phyloP scores from a whole-genome alignment of 371 early-diverging fungal genomes.

The Chytridiales sp. region DNA sequence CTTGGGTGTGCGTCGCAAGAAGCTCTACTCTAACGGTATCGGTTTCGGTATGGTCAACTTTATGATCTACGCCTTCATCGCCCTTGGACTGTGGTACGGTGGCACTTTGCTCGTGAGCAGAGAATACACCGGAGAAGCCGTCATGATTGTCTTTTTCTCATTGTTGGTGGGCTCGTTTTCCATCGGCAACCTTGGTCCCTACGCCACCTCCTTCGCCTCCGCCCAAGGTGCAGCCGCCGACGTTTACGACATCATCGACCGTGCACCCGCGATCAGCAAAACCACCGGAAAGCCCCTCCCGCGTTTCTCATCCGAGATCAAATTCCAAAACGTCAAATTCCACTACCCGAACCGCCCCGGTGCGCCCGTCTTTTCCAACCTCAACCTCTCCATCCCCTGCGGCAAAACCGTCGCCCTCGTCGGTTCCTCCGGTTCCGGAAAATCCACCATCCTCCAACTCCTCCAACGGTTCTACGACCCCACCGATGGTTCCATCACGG shows the following conservation, averaged over 20 bases:
- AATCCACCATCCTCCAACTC: constrained; percentile 51
- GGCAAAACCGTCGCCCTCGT: constrained; percentile 58
- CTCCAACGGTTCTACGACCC: constrained; percentile 67
- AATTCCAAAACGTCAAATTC: constrained; percentile 63
- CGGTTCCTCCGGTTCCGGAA: constrained; percentile 52
- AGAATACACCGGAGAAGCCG: constrained; percentile 28
- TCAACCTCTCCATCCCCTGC: constrained; percentile 46
- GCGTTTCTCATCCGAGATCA: constrained; percentile 59
- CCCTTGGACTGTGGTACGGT: constrained; percentile 45
- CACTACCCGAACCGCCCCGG: constrained; percentile 49
- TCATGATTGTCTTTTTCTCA: constrained; percentile 41
- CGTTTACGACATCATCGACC: constrained; percentile 76
- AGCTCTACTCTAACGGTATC: constrained; percentile 37
- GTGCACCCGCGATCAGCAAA: constrained; percentile 66
- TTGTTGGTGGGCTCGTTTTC: constrained; percentile 43
- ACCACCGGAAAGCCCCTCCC: constrained; percentile 48
- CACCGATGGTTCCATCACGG: constrained; percentile 64
- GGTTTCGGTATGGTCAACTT: constrained; percentile 18
- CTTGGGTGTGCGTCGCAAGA: constrained; percentile 34
- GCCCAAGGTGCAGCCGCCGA: constrained; percentile 81
- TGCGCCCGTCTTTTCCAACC: constrained; percentile 50
- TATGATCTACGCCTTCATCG: constrained; percentile 36
- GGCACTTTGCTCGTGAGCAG: constrained; percentile 24
- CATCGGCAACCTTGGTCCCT: constrained; percentile 34
- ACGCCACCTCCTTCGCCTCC: constrained; percentile 60